A percentile compares a stretch with the other conserved stretches of the same genome.
phyloP scores from a whole-genome alignment of 148 eudicot species.

The Polygonum aviculare region DNA sequence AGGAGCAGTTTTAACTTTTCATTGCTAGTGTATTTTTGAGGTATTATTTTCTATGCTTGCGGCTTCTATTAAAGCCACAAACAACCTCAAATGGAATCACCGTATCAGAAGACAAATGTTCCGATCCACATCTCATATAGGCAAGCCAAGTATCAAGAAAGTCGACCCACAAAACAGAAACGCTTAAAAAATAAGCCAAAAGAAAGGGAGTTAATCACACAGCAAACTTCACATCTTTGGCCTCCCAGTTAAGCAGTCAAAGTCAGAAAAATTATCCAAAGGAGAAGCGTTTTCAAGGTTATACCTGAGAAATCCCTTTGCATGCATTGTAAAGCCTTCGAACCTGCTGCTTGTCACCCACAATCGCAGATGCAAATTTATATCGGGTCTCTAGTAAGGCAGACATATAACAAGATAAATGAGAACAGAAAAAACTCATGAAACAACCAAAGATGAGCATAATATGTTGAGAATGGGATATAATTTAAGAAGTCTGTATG shows the following conservation, averaged over 20 bases:
- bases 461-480: neutral
- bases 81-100: neutral
- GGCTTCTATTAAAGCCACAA: neutral
- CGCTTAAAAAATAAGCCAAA: neutral
- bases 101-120: neutral
- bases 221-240: neutral
- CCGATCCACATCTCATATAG: neutral
- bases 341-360: constrained; percentile 44
- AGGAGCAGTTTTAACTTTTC: neutral
- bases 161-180: neutral
- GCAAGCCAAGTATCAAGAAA: neutral
- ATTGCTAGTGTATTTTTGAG: neutral
- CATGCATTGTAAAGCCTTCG: constrained; percentile 42
- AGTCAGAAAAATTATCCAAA: neutral
- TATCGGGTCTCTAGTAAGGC: constrained; percentile 32
- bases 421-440: neutral
- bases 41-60: neutral
- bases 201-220: neutral
- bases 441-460: neutral
- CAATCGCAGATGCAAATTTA: constrained; percentile 43
- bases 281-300: neutral
- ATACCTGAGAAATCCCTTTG: constrained; percentile 54
- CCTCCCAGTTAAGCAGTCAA: neutral
- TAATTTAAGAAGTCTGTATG: neutral
- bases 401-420: neutral